A percentile compares a stretch with the other conserved stretches of the same genome.
phyloP scores from a whole-genome alignment of 2,329 filamentous ascomycete species.

The Dactylellina leptospora region DNA sequence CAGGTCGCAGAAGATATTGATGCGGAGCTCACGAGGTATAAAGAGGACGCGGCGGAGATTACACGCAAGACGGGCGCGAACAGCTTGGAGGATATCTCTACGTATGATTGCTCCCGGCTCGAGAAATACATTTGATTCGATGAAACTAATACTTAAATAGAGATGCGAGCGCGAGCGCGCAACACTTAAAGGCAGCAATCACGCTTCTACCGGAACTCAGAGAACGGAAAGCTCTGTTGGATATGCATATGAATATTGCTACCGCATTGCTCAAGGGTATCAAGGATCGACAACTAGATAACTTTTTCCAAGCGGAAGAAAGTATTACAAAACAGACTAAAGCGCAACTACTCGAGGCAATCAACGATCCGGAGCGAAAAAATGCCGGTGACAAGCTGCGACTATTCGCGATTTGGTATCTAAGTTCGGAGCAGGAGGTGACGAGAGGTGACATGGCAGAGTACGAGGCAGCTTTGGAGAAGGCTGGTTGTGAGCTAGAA shows the following conservation, averaged over 20 bases:
- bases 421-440: conserved; percentile 91
- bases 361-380: conserved; percentile 83
- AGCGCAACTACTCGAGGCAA: conserved; percentile 83
- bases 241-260: conserved; percentile 99
- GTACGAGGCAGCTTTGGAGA: conserved; percentile 83
- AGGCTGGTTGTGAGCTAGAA: conserved; percentile 77
- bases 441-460: conserved; percentile 81
- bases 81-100: conserved; percentile 83
- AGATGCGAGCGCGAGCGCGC: conserved; percentile 85
- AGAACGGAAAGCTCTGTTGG: conserved; percentile 89
- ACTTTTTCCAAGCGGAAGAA: conserved; percentile 95
- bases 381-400: conserved; percentile 87
- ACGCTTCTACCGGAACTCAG: conserved; percentile 89
- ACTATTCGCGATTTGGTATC: conserved; percentile 88
- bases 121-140: too few relatives aligned
- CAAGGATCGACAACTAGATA: conserved; percentile 93
- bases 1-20: conserved; percentile 97
- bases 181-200: conserved; percentile 95
- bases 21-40: conserved; percentile 89
- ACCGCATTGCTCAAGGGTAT: conserved; percentile 82
- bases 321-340: conserved; percentile 91
- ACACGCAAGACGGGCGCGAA: conserved; percentile 94
- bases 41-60: conserved; percentile 91
- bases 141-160: conserved; percentile 62
- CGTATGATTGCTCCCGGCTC: conserved; percentile 36